Percentiles rank a stretch among this genome's conserved stretches.
Evolutionary conservation across 148 eudicot species (phyloP).

Genomic region (Amaranthus cruentus): DNA sequence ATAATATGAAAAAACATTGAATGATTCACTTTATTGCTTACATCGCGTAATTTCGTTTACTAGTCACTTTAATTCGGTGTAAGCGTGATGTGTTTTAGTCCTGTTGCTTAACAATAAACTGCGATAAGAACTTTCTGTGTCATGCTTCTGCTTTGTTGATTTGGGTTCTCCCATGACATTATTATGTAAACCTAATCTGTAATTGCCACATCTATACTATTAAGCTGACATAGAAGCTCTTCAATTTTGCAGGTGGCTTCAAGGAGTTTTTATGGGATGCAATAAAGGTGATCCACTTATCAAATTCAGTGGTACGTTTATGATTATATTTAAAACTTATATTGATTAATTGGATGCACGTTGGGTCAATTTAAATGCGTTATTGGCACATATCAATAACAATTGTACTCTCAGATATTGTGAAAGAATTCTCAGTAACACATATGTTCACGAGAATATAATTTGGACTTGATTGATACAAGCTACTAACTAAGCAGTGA

Average conservation of each 20-base stretch:
- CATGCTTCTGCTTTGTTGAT: not conserved
- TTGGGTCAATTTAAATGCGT: not conserved
- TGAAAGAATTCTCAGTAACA: not conserved
- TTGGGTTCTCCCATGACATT: not conserved
- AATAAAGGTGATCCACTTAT: constrained; percentile 15
- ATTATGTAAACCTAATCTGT: not conserved
- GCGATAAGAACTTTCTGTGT: not conserved
- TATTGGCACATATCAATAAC: not conserved
- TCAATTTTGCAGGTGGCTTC: constrained; percentile 29
- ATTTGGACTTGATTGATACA: not conserved
- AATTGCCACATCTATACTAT: too few species aligned
- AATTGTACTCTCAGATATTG: not conserved
- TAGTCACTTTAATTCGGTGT: too few species aligned
- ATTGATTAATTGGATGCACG: not conserved
- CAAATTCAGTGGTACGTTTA: constrained; percentile 26
- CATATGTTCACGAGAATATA: not conserved
- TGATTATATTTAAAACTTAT: not conserved
- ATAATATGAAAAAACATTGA: not conserved
- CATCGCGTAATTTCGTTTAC: not conserved
- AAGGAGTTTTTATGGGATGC: constrained; percentile 28
- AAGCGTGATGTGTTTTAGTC: not conserved
- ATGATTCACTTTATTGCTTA: not conserved
- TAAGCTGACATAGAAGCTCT: not conserved
- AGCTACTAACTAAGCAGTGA: not conserved
- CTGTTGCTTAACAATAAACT: not conserved